Base-by-base conservation (phyloP, 2,329 filamentous ascomycete genomes). In the Aureobasidium mangrovei region DNA sequence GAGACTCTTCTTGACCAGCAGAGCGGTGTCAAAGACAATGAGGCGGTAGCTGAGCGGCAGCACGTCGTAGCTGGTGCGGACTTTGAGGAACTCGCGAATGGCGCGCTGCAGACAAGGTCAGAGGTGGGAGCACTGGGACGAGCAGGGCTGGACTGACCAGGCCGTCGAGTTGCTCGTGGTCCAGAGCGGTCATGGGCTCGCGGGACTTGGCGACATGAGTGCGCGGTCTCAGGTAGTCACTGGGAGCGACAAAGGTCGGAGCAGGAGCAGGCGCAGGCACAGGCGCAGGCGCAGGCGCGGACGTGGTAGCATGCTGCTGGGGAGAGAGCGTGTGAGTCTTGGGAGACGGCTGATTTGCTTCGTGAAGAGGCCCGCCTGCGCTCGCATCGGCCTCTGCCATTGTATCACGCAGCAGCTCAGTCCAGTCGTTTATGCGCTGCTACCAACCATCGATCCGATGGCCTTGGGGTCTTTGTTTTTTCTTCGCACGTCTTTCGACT, bases 21-120 rank as follows among this genome's bases (percentile, higher is more conserved):
- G 79, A 59, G 91, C 85, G 59, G 90, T 97, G 71, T 98, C 94
- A 69, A 98, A 88, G 60, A 96, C 83, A 66, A 98, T 94, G 54
- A 98, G 83, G 60, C 93, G 87, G 73, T 95, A 98, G 62, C 91
- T 96, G 58, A 98, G 82, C 18, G 93, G 93, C 45, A 98, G 79
- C 61, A 98, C 93, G 74, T 98, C 93, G 76, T 98, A 98, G 70
- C 91, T 96, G 35, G 89, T 97, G 67, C 93, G 86, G 63, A 94
- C 86, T 72, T 91, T 95, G 68, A 98, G 83, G 73, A 98, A 98
- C 64, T 95, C 88, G 71, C 93, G 87, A 64, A 97, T 91, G 59
- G 87, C 85, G 76, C 85, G 85, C 91, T 95, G 58, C 27, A 56
- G 56, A 53, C 26, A 45, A n/a, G 18, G 46, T 40, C 27, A 53